phyloP scores from a whole-genome alignment of 768 basidiomycete genomes.

The Rubroboletus satanas region DNA sequence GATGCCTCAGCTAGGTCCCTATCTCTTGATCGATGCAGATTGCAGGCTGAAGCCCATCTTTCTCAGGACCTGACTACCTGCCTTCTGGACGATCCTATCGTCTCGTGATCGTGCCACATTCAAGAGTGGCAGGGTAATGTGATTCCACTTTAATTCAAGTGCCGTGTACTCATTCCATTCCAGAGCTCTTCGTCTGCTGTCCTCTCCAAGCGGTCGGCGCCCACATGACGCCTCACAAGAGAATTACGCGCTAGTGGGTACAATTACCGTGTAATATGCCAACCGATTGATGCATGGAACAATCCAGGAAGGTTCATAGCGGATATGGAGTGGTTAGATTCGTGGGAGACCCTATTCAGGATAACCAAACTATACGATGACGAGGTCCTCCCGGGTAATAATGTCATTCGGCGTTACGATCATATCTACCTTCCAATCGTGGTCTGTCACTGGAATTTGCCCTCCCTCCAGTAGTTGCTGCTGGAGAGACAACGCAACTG shows the following conservation, averaged over 20 bases:
- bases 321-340: conserved; percentile 24
- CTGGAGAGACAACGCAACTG: conserved; percentile 63
- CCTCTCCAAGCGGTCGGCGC: conserved; percentile 30
- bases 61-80: conserved; percentile 36
- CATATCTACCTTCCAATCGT: conserved; percentile 63
- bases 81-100: conserved; percentile 44
- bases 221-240: conserved; percentile 16
- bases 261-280: conserved; percentile 21
- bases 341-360: conserved; percentile 1
- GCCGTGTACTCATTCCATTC: conserved; percentile 14
- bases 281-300: conserved; percentile 8
- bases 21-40: conserved; percentile 5
- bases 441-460: conserved; percentile 48
- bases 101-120: conserved; percentile 39
- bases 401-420: conserved; percentile 48
- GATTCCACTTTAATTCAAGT: conserved; percentile 14
- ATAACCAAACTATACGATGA: conserved; percentile 17
- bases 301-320: conserved; percentile 17
- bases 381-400: conserved; percentile 25
- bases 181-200: conserved; percentile 40
- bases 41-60: conserved; percentile 2
- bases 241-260: conserved; percentile 22
- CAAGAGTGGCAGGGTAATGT: conserved; percentile 40
- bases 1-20: conserved; percentile 60
- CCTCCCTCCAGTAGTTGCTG: conserved; percentile 57